phyloP scores from a whole-genome alignment of 495 filamentous ascomycete species.

The Hyaloscypha bicolor region DNA sequence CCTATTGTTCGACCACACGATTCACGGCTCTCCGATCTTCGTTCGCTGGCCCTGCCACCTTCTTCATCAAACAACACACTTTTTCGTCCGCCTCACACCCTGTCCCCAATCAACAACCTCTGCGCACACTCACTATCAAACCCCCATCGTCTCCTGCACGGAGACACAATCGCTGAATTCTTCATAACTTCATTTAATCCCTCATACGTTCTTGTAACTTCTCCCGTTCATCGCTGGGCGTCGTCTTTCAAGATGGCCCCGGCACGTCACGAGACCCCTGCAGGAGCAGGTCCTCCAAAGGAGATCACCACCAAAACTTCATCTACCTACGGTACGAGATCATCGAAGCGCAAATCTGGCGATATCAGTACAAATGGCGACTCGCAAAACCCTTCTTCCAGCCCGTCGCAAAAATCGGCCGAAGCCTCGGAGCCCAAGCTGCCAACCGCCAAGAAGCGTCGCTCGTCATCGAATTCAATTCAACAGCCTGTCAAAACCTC shows the following conservation, averaged over 20 bases:
- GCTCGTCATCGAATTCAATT: constrained; percentile 8
- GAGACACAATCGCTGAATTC: neutral
- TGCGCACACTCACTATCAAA: neutral
- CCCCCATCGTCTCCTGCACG: neutral
- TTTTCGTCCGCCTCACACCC: neutral
- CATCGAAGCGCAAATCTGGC: constrained; percentile 21
- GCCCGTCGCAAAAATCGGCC: constrained; percentile 3
- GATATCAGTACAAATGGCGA: constrained; percentile 4
- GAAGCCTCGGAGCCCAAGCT: constrained; percentile 5
- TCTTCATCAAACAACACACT: constrained; percentile 5
- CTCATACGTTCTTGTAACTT: constrained; percentile 8
- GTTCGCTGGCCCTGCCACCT: neutral
- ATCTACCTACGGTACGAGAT: constrained; percentile 20
- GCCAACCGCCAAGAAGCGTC: constrained; percentile 21
- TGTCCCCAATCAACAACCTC: neutral
- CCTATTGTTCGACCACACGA: neutral
- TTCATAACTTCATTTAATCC: neutral
- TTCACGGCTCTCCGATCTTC: neutral
- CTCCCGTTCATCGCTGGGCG: neutral
- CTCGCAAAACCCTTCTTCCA: constrained; percentile 3
- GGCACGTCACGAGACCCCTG: constrained; percentile 17
- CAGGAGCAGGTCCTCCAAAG: constrained; percentile 7
- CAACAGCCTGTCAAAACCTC: constrained; percentile 7
- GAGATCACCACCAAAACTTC: neutral
- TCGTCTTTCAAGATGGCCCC: constrained; percentile 14